These are phyloP conservation scores for Neurospora terricola DNA, from an alignment of 495 filamentous ascomycete genomes.

Conservation along the genomic window DNA sequence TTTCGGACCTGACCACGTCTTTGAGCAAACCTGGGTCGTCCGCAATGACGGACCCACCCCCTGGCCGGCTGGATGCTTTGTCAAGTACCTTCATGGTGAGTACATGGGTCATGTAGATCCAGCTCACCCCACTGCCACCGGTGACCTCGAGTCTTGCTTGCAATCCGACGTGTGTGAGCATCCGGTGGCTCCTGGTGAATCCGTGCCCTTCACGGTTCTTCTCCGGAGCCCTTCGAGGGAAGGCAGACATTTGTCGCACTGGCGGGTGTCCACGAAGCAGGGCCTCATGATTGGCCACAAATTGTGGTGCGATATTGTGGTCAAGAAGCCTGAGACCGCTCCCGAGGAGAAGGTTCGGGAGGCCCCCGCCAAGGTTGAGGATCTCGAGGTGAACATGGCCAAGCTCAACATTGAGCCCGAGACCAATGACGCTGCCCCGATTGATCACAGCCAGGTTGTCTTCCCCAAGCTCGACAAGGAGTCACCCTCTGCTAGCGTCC, in stretches of 20 bases:
- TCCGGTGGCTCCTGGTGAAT: constrained; percentile 60
- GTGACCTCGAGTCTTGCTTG: constrained; percentile 60
- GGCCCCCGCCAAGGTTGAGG: constrained; percentile 5
- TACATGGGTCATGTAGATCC: constrained; percentile 86
- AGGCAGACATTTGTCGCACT: constrained; percentile 84
- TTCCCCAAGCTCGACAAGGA: constrained; percentile 97
- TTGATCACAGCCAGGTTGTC: constrained; percentile 64
- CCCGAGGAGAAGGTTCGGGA: neutral
- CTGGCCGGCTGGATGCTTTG: constrained; percentile 85
- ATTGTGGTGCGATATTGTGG: constrained; percentile 87
- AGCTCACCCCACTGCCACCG: constrained; percentile 60
- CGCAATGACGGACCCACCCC: constrained; percentile 66
- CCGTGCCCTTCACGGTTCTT: constrained; percentile 69
- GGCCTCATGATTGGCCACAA: constrained; percentile 81
- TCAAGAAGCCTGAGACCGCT: constrained; percentile 30
- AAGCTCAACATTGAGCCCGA: constrained; percentile 11
- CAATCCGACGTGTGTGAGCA: constrained; percentile 69
- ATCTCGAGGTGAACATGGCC: constrained; percentile 12
- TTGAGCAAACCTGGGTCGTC: constrained; percentile 88
- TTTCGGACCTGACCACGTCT: constrained; percentile 55
- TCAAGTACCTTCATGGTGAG: constrained; percentile 88
- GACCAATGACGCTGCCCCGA: constrained; percentile 7
- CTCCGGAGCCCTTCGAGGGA: constrained; percentile 65
- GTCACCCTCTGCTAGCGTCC: constrained; percentile 70
- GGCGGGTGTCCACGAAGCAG: constrained; percentile 79